Percentiles rank a stretch among this genome's conserved stretches.
Evolutionary conservation across 2,329 filamentous ascomycete species (phyloP).

Genomic region (Lasiodiplodia gonubiensis): DNA sequence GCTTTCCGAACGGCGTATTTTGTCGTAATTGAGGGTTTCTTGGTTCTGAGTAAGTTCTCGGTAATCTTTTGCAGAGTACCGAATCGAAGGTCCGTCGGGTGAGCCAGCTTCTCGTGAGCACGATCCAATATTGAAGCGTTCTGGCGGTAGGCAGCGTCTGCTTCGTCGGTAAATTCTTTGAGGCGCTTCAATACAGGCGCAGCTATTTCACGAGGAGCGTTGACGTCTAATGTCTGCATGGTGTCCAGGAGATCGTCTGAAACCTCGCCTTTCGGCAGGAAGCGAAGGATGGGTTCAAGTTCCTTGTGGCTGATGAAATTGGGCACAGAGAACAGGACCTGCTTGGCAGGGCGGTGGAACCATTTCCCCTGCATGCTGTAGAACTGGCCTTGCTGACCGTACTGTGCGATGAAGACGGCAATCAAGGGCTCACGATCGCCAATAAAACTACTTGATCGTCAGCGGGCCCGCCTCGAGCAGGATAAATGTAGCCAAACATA

Average conservation of each 20-base stretch:
- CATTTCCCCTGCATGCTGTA: slow-evolving; percentile 58
- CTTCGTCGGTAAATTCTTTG: slow-evolving; percentile 50
- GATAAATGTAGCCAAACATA: slow-evolving; percentile 30
- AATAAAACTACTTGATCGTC: background rate
- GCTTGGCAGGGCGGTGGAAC: slow-evolving; percentile 45
- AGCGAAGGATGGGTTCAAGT: slow-evolving; percentile 55
- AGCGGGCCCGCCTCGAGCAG: background rate
- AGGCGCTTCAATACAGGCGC: slow-evolving; percentile 53
- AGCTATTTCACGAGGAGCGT: slow-evolving; percentile 54
- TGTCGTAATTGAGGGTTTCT: slow-evolving; percentile 53
- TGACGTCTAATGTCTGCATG: slow-evolving; percentile 45
- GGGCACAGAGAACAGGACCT: slow-evolving; percentile 57
- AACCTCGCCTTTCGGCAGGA: slow-evolving; percentile 54
- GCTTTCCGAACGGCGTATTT: slow-evolving; percentile 75
- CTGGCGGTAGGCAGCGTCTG: slow-evolving; percentile 55
- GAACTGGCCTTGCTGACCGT: slow-evolving; percentile 52
- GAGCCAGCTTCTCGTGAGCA: slow-evolving; percentile 55
- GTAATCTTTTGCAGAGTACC: slow-evolving; percentile 57
- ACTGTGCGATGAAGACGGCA: slow-evolving; percentile 55
- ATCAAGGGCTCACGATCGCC: slow-evolving; percentile 49
- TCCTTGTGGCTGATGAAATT: slow-evolving; percentile 54
- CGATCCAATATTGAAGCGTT: slow-evolving; percentile 55
- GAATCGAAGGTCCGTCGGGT: slow-evolving; percentile 51
- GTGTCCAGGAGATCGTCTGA: slow-evolving; percentile 43
- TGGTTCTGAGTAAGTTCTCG: slow-evolving; percentile 46